Evolutionary conservation across 2,329 filamentous ascomycete genomes (phyloP).

Genomic region (Scedosporium boydii): DNA sequence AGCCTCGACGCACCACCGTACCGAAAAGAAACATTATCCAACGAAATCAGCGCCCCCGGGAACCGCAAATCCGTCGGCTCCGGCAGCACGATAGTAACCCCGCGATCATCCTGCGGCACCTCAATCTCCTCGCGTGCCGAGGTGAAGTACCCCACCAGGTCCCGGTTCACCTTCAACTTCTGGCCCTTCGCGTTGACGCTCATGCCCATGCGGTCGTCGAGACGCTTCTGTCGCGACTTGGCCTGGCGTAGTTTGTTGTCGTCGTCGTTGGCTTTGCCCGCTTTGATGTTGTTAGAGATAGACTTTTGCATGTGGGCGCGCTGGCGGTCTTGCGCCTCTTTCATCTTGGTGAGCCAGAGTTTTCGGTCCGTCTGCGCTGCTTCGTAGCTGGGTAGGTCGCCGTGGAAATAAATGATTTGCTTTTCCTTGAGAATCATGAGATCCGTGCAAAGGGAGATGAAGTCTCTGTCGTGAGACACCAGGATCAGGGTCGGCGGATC

Average conservation of each 20-base stretch:
- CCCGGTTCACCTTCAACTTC: slow-evolving; percentile 73
- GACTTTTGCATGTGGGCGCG: slow-evolving; percentile 72
- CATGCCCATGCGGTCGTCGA: slow-evolving; percentile 72
- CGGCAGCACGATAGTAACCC: slow-evolving; percentile 48
- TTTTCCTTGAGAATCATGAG: slow-evolving; percentile 68
- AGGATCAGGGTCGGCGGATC: slow-evolving; percentile 60
- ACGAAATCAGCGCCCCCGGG: slow-evolving; percentile 60
- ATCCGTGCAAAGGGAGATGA: slow-evolving; percentile 68
- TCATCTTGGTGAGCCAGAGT: slow-evolving; percentile 62
- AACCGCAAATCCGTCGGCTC: slow-evolving; percentile 62
- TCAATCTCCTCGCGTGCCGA: slow-evolving; percentile 59
- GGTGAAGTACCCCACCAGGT: slow-evolving; percentile 53
- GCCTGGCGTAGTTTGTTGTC: slow-evolving; percentile 82
- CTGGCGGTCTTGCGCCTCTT: slow-evolving; percentile 73
- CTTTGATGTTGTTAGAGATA: slow-evolving; percentile 63
- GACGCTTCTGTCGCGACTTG: slow-evolving; percentile 73
- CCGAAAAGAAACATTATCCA: slow-evolving; percentile 59
- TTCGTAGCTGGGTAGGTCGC: slow-evolving; percentile 65
- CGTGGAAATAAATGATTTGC: slow-evolving; percentile 62
- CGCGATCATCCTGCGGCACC: slow-evolving; percentile 52
- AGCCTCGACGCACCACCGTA: slow-evolving; percentile 32
- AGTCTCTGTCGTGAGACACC: slow-evolving; percentile 78
- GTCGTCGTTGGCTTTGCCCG: slow-evolving; percentile 68
- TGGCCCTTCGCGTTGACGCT: slow-evolving; percentile 62
- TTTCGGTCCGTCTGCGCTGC: slow-evolving; percentile 57